These are phyloP conservation scores for Penicillium freii DNA, from an alignment of 2,329 filamentous ascomycete species.

Conservation along the genomic window DNA sequence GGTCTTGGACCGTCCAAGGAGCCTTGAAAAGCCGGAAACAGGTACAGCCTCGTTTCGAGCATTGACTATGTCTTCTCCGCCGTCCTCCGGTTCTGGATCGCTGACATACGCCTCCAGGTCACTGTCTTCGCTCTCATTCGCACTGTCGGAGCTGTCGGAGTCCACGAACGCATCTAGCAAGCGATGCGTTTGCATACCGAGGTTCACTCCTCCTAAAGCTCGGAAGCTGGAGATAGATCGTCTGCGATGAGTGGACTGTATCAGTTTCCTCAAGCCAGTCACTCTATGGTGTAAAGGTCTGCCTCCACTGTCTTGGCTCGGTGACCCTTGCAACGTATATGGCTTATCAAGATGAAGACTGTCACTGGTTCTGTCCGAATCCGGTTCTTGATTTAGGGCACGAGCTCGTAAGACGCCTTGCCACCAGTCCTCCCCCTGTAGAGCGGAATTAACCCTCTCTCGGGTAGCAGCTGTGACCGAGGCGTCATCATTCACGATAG, in stretches of 20 bases:
- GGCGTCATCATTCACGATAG: conserved; percentile 69
- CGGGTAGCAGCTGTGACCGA: conserved; percentile 55
- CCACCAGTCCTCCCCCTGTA: conserved; percentile 81
- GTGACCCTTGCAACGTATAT: conserved; percentile 53
- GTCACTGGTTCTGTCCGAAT: conserved; percentile 17
- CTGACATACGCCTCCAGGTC: conserved; percentile 44
- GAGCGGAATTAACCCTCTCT: conserved; percentile 61
- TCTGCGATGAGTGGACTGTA: conserved; percentile 58
- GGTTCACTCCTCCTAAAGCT: conserved; percentile 58
- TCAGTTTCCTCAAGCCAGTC: conserved; percentile 60
- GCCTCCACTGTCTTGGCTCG: conserved; percentile 52
- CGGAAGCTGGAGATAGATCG: conserved; percentile 49
- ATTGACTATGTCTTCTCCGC: conserved; percentile 8
- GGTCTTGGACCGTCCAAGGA: conserved; percentile 7
- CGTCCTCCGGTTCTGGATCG: conserved; percentile 35
- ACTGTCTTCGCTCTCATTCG: conserved; percentile 46
- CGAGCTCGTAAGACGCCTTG: conserved; percentile 46
- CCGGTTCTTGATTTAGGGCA: conserved; percentile 10
- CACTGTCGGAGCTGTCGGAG: conserved; percentile 48
- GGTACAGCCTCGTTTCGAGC: conserved; percentile 3
- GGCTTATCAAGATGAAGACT: conserved; percentile 41
- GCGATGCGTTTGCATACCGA: conserved; percentile 74
- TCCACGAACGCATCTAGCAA: conserved; percentile 62
- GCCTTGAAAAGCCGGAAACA: conserved; percentile 4
- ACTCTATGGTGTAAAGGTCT: conserved; percentile 49